Evolutionary conservation across 768 basidiomycete species (phyloP).

Genomic region (Clitopilus passeckerianus): DNA sequence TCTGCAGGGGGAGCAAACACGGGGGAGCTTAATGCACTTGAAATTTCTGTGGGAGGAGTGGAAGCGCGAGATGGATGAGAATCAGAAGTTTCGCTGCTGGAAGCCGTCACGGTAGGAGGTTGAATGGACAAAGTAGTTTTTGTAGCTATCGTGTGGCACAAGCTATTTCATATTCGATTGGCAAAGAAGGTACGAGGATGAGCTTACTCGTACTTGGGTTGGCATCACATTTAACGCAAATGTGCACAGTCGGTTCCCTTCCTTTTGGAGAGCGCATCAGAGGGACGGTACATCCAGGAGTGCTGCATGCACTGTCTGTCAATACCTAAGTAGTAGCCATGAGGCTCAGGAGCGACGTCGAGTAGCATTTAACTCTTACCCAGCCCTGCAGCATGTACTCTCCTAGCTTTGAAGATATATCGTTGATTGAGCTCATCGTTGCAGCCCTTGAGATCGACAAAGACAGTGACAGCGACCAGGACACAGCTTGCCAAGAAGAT

Average conservation of each 20-base stretch:
- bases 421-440: conserved; percentile 45
- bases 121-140: conserved; percentile 10
- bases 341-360: background rate
- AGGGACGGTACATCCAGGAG: conserved; percentile 55
- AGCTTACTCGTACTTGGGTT: conserved; percentile 24
- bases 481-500: background rate
- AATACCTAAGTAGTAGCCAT: conserved; percentile 37
- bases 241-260: conserved; percentile 34
- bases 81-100: conserved; percentile 40
- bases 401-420: conserved; percentile 60
- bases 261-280: conserved; percentile 67
- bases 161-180: too few relatives aligned
- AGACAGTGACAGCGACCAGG: background rate
- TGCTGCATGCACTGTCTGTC: conserved; percentile 61
- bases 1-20: conserved; percentile 61
- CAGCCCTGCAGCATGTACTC: conserved; percentile 76
- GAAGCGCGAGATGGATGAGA: conserved; percentile 59
- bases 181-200: too few relatives aligned
- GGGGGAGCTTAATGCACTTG: conserved; percentile 55
- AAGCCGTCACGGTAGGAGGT: conserved; percentile 10
- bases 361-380: conserved; percentile 32
- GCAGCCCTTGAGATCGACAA: background rate
- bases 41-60: conserved; percentile 76
- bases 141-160: background rate
- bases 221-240: conserved; percentile 66